Evolutionary conservation across 371 early-diverging fungal genomes (phyloP), one percentile per base, ranked within the genome.

Genomic region (Cokeromyces recurvatus): DNA sequence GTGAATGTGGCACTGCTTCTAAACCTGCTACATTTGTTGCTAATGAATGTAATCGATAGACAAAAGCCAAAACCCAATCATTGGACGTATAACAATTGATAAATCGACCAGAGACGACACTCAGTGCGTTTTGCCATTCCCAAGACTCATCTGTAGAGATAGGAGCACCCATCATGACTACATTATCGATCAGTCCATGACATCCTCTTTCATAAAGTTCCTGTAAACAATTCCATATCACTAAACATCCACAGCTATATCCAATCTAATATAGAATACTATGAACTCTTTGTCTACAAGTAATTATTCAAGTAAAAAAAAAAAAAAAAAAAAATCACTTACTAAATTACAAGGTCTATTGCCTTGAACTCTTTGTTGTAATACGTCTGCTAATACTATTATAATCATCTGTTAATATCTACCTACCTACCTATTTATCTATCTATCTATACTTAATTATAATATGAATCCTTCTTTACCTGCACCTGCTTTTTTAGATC

Each of bases 161-260:
- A 25, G 85, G 85, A 2, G 83, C 82, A 8, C 83, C 85, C 59
- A 85, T 57, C 31, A 85, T 38, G 0, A 85, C 73, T 10, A 80
- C 83, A 64, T 77, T 71, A 49, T 82, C 78, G 29, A 84, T 57
- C 3, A 78, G 53, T 5, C 81, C 81, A 25, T 57, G 38, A 14
- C 62, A 54, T 23, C 68, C 62, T 17, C 80, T 70, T 38, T 74
- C 62, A 25, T 89, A 82, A 7, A 97, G 75, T 51, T 95, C 95
- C 37, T 83, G 66, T 23, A 97, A 68, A 55, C 94, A 89, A 31
- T 87, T 81, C 74, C 89, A 94, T 40, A 98, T 90, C 10, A 92
- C 87, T 3, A 92, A 76, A 6, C 92, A 92, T 3, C 98, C 98
- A 27, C 95, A 83, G 17, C 95, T 95, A 69, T 87, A 96, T 0